These are phyloP conservation scores for Aspergillus sp. DNA, from an alignment of 2,329 filamentous ascomycete genomes.

Conservation along the genomic window DNA sequence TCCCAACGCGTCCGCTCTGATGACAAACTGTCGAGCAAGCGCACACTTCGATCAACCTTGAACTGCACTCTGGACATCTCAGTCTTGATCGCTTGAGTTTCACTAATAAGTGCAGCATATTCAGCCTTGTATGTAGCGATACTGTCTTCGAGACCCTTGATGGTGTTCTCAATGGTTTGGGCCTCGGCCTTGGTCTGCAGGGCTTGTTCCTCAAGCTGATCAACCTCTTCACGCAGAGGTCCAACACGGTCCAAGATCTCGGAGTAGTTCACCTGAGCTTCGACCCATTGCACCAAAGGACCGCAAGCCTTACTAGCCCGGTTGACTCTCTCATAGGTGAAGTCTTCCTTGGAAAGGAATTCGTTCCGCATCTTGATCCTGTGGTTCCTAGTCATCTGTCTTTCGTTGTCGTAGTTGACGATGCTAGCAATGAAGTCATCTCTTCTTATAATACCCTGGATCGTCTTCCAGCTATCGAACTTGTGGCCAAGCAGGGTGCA, in stretches of 20 bases:
- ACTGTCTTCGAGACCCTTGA: conserved; percentile 79
- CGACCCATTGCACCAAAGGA: conserved; percentile 94
- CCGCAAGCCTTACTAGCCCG: conserved; percentile 96
- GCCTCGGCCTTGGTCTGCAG: conserved; percentile 92
- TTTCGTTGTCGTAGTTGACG: conserved; percentile 94
- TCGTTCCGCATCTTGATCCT: conserved; percentile 89
- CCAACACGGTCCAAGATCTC: conserved; percentile 94
- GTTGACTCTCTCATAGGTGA: conserved; percentile 94
- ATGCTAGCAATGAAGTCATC: conserved; percentile 99
- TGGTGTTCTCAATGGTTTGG: conserved; percentile 85
- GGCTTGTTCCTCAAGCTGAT: conserved; percentile 81
- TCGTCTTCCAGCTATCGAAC: conserved; percentile 85
- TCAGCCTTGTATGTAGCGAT: conserved; percentile 95
- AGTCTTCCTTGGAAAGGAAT: conserved; percentile 88
- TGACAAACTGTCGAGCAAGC: conserved; percentile 89
- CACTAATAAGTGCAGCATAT: conserved; percentile 92
- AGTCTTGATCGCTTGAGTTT: conserved; percentile 94
- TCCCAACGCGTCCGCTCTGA: conserved; percentile 95
- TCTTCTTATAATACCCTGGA: conserved; percentile 81
- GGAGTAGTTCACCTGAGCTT: conserved; percentile 96
- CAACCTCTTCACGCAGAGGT: conserved; percentile 86
- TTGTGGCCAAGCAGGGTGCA: conserved; percentile 92
- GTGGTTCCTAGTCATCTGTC: conserved; percentile 82
- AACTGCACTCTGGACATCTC: conserved; percentile 97
- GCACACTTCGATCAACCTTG: conserved; percentile 95